Percentiles rank a stretch among this genome's conserved stretches.
phyloP scores from a whole-genome alignment of 2,329 filamentous ascomycete genomes.

The Seiridium cupressi region DNA sequence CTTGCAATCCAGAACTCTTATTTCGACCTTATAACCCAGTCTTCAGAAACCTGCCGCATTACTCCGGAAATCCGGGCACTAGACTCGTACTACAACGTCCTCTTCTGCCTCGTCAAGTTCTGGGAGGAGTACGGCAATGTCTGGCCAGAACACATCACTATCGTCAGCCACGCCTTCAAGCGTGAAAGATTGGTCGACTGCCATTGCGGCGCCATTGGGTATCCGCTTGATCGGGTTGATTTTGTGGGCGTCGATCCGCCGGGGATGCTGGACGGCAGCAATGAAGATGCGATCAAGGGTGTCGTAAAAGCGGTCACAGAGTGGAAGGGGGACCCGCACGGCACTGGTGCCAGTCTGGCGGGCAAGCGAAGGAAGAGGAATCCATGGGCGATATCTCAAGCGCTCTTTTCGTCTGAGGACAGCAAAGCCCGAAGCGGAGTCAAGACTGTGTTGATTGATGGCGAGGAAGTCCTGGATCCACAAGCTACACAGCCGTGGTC shows the following conservation, averaged over 20 bases:
- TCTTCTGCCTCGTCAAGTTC: constrained; percentile 66
- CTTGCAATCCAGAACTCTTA: constrained; percentile 45
- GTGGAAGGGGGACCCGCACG: constrained; percentile 54
- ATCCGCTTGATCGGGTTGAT: constrained; percentile 39
- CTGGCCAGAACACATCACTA: constrained; percentile 59
- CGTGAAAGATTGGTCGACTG: constrained; percentile 57
- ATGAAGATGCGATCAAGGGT: constrained; percentile 39
- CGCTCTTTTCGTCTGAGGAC: constrained; percentile 37
- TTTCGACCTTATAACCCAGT: constrained; percentile 36
- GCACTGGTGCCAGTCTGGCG: constrained; percentile 40
- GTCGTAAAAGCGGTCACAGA: constrained; percentile 41
- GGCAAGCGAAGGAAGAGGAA: constrained; percentile 50
- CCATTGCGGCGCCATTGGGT: constrained; percentile 63
- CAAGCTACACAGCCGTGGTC: constrained; percentile 39
- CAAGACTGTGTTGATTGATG: constrained; percentile 29
- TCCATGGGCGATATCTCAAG: constrained; percentile 44
- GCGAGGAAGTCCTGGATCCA: constrained; percentile 39
- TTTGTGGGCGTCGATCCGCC: constrained; percentile 68
- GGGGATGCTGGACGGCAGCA: constrained; percentile 33
- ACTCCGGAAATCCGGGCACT: constrained; percentile 69
- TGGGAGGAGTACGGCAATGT: constrained; percentile 44
- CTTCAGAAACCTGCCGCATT: constrained; percentile 34
- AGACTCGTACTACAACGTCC: constrained; percentile 82
- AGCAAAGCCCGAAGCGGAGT: constrained; percentile 36
- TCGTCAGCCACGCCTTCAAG: constrained; percentile 73